Evolutionary conservation across 2,329 filamentous ascomycete genomes (phyloP), one percentile per base, ranked within the genome.

Genomic region (Kalaharituber pfeilii): DNA sequence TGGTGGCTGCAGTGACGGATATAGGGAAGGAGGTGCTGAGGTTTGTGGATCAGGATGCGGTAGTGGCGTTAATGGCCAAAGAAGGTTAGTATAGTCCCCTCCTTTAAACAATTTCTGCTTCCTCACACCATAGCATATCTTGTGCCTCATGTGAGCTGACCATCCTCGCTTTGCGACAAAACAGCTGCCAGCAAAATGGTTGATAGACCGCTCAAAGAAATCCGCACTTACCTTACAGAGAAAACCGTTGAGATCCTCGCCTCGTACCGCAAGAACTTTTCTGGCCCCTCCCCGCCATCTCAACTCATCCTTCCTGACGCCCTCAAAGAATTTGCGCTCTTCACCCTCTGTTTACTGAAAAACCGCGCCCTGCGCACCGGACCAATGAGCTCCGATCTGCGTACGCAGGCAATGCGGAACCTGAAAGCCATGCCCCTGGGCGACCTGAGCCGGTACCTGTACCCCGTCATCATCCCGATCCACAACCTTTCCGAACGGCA

Each of bases 311-410:
- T 98, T 69, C 91, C 91, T 0, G 91, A 98, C 70, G 85, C 89
- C 61, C 76, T 98, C 27, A 96, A 96, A 67, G 91, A 98, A 67
- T 88, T 94, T 64, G 81, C 84, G 64, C 96, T 98, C 87, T 96
- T 91, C 68, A 85, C 93, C 70, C 80, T 98, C 8, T 82, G 84
- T 49, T 72, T 96, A 59, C 71, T 94, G 66, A 98, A 98, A 69
- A 88, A 80, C 54, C 80, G 91, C 55, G 88, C 89, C 2, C 87
- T 96, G 72, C 96, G 96, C 72, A 78, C 85, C 51, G 89, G 89
- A 55, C 81, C 82, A 61, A 91, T 98, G 69, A 84, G 86, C 30
- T 86, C 85, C 8, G 91, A 98, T 68, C 81, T 91, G 58, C 78
- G 91, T 59, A 82, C 93, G 13, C 84, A 96, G 64, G 89, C 95